These are phyloP conservation scores for Tuber brumale DNA, from an alignment of 495 filamentous ascomycete species.

Conservation along the genomic window DNA sequence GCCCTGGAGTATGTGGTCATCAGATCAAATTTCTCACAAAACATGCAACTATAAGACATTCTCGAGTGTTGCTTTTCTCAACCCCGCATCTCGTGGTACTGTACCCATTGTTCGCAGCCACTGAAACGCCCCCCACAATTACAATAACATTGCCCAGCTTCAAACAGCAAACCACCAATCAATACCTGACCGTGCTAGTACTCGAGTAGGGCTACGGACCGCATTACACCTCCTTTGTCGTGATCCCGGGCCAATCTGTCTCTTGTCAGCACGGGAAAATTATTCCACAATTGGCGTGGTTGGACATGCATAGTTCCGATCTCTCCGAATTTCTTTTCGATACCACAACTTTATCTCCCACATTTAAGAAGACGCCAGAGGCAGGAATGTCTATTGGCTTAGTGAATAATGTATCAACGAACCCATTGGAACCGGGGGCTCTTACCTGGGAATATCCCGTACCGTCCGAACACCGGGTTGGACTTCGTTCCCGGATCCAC, in stretches of 20 bases:
- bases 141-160: too few species aligned
- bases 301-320: slow-evolving; percentile 26
- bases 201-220: neutral
- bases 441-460: slow-evolving; percentile 27
- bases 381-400: slow-evolving; percentile 5
- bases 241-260: slow-evolving; percentile 30
- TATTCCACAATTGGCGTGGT: neutral
- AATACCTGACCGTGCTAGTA: neutral
- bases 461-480: slow-evolving; percentile 33
- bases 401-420: neutral
- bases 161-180: too few species aligned
- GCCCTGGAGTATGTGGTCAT: too few species aligned
- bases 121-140: too few species aligned
- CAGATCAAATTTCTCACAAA: too few species aligned
- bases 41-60: too few species aligned
- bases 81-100: too few species aligned
- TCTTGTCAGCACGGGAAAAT: neutral
- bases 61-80: too few species aligned
- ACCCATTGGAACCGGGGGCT: too few species aligned
- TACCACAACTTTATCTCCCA: slow-evolving; percentile 31
- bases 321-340: slow-evolving; percentile 27
- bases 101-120: too few species aligned
- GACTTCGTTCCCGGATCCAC: slow-evolving; percentile 33
- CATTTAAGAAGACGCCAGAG: slow-evolving; percentile 10
- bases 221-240: neutral